Conservation (phyloP, 2,329 filamentous ascomycete genomes). For the Dothideomycetidae sp. region DNA sequence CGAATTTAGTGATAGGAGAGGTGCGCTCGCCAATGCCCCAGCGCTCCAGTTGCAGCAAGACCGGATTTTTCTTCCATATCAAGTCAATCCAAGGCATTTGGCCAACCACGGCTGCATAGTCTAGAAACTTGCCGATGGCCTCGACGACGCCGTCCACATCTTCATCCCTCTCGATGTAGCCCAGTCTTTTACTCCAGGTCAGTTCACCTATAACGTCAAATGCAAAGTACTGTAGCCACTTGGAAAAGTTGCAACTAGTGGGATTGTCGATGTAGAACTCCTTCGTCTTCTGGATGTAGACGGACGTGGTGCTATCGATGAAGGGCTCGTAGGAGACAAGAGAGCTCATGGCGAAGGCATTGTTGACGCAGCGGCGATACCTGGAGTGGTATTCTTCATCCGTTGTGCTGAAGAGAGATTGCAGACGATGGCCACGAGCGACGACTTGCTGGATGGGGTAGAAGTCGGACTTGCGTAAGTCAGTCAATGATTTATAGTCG, state of each 20-base stretch:
- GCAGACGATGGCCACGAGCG: slow-evolving; percentile 50
- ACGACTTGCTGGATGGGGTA: slow-evolving; percentile 67
- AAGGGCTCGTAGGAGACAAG: slow-evolving; percentile 68
- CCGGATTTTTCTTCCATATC: slow-evolving; percentile 58
- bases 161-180: slow-evolving; percentile 59
- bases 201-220: slow-evolving; percentile 71
- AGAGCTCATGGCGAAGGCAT: slow-evolving; percentile 62
- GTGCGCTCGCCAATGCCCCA: slow-evolving; percentile 53
- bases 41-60: slow-evolving; percentile 53
- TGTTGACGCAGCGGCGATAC: slow-evolving; percentile 61
- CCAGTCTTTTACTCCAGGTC: slow-evolving; percentile 60
- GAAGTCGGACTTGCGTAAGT: slow-evolving; percentile 56
- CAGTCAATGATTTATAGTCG: too few relatives aligned
- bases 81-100: slow-evolving; percentile 61
- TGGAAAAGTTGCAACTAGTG: slow-evolving; percentile 47
- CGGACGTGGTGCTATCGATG: slow-evolving; percentile 57
- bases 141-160: slow-evolving; percentile 62
- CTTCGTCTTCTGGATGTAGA: slow-evolving; percentile 47
- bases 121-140: slow-evolving; percentile 50
- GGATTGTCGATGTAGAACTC: slow-evolving; percentile 25
- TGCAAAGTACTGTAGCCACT: slow-evolving; percentile 67
- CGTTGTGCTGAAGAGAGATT: slow-evolving; percentile 62
- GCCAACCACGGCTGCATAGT: slow-evolving; percentile 53
- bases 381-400: slow-evolving; percentile 63
- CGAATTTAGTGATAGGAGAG: slow-evolving; percentile 61